phyloP scores from a whole-genome alignment of 2,329 filamentous ascomycete species.

The Metarhizium humberi region DNA sequence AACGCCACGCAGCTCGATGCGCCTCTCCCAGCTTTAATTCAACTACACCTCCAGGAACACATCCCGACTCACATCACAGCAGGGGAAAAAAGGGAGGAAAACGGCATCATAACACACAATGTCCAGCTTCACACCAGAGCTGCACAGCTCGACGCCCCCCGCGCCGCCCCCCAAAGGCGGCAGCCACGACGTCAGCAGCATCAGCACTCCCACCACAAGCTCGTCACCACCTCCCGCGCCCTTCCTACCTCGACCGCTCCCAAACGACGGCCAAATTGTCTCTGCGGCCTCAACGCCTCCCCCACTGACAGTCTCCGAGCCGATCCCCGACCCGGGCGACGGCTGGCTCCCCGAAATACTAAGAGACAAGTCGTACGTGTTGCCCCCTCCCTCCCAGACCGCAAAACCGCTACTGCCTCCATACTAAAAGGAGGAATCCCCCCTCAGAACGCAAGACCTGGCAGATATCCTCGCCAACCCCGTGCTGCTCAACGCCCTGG shows the following conservation, averaged over 20 bases:
- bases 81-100: background rate
- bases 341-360: constrained; percentile 72
- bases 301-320: constrained; percentile 12
- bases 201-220: constrained; percentile 45
- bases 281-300: constrained; percentile 15
- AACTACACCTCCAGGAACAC: background rate
- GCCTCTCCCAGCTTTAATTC: background rate
- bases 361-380: constrained; percentile 71
- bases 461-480: constrained; percentile 57
- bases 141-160: constrained; percentile 39
- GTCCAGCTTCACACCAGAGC: constrained; percentile 20
- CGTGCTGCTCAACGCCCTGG: constrained; percentile 62
- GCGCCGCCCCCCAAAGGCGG: constrained; percentile 63
- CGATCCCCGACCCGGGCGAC: constrained; percentile 50
- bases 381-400: background rate
- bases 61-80: background rate
- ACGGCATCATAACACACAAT: constrained; percentile 9
- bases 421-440: constrained; percentile 1
- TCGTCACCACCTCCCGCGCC: constrained; percentile 13
- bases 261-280: background rate
- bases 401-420: too few relatives aligned
- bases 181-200: constrained; percentile 59
- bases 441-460: constrained; percentile 65
- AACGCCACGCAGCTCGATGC: background rate
- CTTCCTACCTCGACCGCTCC: constrained; percentile 1